These are phyloP conservation scores for Cladophialophora chaetospira DNA, from an alignment of 2,329 filamentous ascomycete genomes.

Conservation along the genomic window DNA sequence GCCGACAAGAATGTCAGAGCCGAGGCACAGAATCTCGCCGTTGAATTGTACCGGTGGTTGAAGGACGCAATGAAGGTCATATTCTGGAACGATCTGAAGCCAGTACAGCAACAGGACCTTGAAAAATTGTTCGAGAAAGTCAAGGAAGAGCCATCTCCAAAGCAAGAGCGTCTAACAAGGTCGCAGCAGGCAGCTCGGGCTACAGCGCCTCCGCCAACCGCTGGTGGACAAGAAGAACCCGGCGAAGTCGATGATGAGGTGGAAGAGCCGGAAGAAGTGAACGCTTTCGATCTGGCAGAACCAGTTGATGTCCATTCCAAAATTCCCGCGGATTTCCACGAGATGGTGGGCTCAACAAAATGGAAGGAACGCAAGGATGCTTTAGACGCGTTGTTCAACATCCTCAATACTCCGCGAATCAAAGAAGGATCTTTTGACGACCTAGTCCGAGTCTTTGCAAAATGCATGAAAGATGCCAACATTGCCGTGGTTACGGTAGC, in stretches of 20 bases:
- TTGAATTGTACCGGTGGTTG: constrained; percentile 95
- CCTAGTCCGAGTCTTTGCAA: constrained; percentile 79
- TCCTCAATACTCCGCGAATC: constrained; percentile 82
- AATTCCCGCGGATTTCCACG: constrained; percentile 77
- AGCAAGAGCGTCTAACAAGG: constrained; percentile 84
- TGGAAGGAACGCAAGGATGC: constrained; percentile 99
- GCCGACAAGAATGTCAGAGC: constrained; percentile 98
- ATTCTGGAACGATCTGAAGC: constrained; percentile 94
- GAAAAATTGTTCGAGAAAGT: constrained; percentile 93
- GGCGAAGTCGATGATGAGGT: constrained; percentile 62
- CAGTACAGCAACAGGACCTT: constrained; percentile 90
- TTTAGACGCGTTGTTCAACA: constrained; percentile 75
- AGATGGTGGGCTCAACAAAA: constrained; percentile 84
- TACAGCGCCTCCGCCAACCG: constrained; percentile 63
- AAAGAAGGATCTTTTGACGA: constrained; percentile 89
- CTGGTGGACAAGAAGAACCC: constrained; percentile 56
- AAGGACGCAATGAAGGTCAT: constrained; percentile 97
- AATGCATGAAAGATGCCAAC: constrained; percentile 99
- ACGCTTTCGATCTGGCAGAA: constrained; percentile 77
- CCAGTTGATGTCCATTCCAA: constrained; percentile 84
- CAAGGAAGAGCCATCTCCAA: constrained; percentile 81
- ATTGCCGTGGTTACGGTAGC: constrained; percentile 91
- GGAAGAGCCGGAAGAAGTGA: constrained; percentile 69
- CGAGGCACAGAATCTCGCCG: constrained; percentile 85
- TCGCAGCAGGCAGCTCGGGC: constrained; percentile 86